These are phyloP conservation scores for Candida tropicalis DNA, from an alignment of 1,139 yeast species.

Conservation along the genomic window DNA sequence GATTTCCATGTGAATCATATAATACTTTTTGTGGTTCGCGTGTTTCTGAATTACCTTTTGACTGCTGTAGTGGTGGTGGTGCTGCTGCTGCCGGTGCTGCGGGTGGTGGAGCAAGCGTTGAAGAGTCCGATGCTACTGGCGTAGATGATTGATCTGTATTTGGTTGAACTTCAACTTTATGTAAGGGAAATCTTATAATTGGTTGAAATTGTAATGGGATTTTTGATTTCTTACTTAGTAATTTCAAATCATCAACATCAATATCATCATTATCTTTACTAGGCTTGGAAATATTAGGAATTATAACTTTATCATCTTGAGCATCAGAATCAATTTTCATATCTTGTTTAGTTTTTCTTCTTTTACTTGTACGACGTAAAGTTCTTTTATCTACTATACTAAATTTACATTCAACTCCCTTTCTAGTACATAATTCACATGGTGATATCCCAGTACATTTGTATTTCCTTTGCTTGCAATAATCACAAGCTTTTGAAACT, in stretches of 20 bases:
- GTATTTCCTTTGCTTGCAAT: conserved; percentile 40
- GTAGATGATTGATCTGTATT: not conserved
- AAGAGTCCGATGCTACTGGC: not conserved
- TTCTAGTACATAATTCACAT: conserved; percentile 29
- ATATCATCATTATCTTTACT: conserved; percentile 10
- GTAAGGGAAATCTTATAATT: conserved; percentile 16
- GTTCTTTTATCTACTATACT: conserved; percentile 26
- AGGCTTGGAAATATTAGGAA: conserved; percentile 1
- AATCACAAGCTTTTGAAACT: conserved; percentile 42
- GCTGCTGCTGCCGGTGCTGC: not conserved
- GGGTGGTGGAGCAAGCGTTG: not conserved
- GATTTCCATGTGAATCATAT: conserved; percentile 19
- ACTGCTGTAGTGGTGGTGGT: not conserved
- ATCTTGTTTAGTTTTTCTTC: conserved; percentile 10
- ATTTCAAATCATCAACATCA: conserved; percentile 13
- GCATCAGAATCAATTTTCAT: not conserved
- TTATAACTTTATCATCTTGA: not conserved
- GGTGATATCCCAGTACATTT: conserved; percentile 34
- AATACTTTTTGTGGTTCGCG: conserved; percentile 11
- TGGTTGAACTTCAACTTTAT: conserved; percentile 3
- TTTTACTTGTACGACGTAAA: conserved; percentile 17
- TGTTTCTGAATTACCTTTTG: not conserved
- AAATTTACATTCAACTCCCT: conserved; percentile 26
- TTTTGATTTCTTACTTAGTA: conserved; percentile 10
- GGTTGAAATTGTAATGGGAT: conserved; percentile 16